Base-by-base conservation (phyloP, 2,329 filamentous ascomycete genomes). In the Ophioceras dolichostomum region DNA sequence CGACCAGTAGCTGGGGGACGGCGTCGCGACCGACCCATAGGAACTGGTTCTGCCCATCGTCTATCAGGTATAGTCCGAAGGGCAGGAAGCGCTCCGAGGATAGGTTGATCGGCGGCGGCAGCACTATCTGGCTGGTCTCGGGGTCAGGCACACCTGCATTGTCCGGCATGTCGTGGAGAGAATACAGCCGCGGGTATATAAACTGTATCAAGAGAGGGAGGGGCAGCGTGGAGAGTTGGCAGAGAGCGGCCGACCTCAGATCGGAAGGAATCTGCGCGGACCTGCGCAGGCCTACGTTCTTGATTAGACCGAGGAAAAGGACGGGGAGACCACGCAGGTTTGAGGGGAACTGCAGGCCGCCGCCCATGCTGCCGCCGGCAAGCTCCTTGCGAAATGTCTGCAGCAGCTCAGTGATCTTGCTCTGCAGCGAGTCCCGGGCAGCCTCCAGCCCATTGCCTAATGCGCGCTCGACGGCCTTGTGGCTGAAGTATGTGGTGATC, bases 381-480 rank as follows among this genome's bases (percentile, higher is more conserved):
- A 98, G 73, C 58, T 98, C 91, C 65, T 96, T 96, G 62, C 87
- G 83, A 67, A 95, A 98, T 0, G 89, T 96, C 57, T 89, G 82
- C 42, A 98, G 67, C 34, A 98, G 73, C 63, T 98, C 91, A 20
- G 87, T 82, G 30, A 94, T 67, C 70, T 98, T 98, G 46, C 79
- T 76, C 57, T 95, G 87, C 31, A 96, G 68, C 33, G 86, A 82
- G 58, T 98, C 91, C 30, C 91, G 74, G 36, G 91, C 91, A 34
- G 86, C 81, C 49, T 98, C 91, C 36, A 98, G 67, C 28, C 89
- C 88, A 49, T 76, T 85, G 49, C 84, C 81, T 28, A 98, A 67
- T 10, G 83, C 79, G 49, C 86, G 74, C 65, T 98, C 91, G 3
- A 96, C 91, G 13, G 91, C 91, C 67, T 96, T 96, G 71, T 98